Conservation (phyloP, 345 rosid genomes). For the Brassica nigra region DNA sequence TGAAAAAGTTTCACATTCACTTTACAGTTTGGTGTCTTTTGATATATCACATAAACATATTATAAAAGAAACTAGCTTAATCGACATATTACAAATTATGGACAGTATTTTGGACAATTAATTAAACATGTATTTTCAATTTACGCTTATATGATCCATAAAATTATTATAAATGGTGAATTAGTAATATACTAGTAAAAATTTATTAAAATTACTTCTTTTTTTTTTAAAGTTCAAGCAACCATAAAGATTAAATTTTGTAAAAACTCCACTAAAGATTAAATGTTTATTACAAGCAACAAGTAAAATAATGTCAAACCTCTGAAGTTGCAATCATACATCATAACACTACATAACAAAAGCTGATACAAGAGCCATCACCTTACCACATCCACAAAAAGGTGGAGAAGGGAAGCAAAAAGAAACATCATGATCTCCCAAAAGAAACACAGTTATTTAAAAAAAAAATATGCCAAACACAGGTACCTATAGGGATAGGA, state of each 20-base stretch:
- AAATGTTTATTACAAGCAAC: constrained; percentile 6
- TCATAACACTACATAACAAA: constrained; percentile 4
- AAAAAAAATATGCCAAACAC: constrained; percentile 3
- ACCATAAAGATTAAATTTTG: neutral
- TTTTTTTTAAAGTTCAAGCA: neutral
- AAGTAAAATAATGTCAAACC: constrained; percentile 5
- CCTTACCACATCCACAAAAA: constrained; percentile 51
- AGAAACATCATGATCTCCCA: neutral
- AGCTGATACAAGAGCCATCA: constrained; percentile 42
- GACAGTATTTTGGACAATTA: too few relatives aligned
- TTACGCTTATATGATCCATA: neutral
- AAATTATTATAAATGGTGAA: neutral
- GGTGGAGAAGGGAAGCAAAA: constrained; percentile 53
- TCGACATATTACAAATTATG: neutral
- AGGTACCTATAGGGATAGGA: constrained; percentile 8
- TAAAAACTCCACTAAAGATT: neutral
- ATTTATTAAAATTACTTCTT: neutral
- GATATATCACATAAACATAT: neutral
- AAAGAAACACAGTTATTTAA: neutral
- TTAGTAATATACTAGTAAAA: neutral
- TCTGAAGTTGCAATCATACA: constrained; percentile 20
- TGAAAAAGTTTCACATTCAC: neutral
- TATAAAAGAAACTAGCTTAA: neutral
- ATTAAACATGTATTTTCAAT: neutral
- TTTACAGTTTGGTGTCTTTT: constrained; percentile 6